Percentiles rank a stretch among this genome's conserved stretches.
These are phyloP conservation scores for Cutaneotrichosporon cutaneum DNA, from an alignment of 1,284 basidiomycete species.

Conservation along the genomic window DNA sequence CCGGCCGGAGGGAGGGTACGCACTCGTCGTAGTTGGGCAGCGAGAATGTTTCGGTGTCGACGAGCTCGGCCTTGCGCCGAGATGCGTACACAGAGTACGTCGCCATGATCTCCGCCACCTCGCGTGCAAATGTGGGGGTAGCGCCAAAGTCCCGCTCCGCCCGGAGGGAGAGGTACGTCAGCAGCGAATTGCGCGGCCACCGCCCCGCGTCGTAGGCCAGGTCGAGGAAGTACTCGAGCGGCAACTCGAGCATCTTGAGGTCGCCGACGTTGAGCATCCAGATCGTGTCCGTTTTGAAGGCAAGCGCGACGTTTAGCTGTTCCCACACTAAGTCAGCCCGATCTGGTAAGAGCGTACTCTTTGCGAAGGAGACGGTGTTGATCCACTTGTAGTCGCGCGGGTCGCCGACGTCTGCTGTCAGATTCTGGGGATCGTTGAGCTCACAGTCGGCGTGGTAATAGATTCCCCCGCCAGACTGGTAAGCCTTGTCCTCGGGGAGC, in stretches of 20 bases:
- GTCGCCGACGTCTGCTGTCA: conserved; percentile 33
- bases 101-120: conserved; percentile 25
- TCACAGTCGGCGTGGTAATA: conserved; percentile 63
- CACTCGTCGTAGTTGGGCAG: conserved; percentile 67
- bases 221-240: conserved; percentile 67
- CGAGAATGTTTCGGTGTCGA: conserved; percentile 64
- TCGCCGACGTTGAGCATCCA: conserved; percentile 60
- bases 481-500: conserved; percentile 58
- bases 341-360: conserved; percentile 19
- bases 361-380: conserved; percentile 38
- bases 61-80: conserved; percentile 65
- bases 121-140: conserved; percentile 54
- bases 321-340: conserved; percentile 31
- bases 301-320: conserved; percentile 36
- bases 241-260: conserved; percentile 67
- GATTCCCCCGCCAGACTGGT: conserved; percentile 62
- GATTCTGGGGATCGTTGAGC: conserved; percentile 21
- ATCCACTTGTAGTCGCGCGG: conserved; percentile 53
- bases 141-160: conserved; percentile 65
- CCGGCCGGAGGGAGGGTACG: conserved; percentile 31
- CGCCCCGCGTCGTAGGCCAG: conserved; percentile 63
- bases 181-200: conserved; percentile 59
- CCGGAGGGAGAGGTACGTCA: conserved; percentile 61
- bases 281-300: conserved; percentile 34
- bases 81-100: conserved; percentile 33